These are phyloP conservation scores for Fusarium staphyleae DNA, from an alignment of 2,329 filamentous ascomycete species.

Conservation along the genomic window DNA sequence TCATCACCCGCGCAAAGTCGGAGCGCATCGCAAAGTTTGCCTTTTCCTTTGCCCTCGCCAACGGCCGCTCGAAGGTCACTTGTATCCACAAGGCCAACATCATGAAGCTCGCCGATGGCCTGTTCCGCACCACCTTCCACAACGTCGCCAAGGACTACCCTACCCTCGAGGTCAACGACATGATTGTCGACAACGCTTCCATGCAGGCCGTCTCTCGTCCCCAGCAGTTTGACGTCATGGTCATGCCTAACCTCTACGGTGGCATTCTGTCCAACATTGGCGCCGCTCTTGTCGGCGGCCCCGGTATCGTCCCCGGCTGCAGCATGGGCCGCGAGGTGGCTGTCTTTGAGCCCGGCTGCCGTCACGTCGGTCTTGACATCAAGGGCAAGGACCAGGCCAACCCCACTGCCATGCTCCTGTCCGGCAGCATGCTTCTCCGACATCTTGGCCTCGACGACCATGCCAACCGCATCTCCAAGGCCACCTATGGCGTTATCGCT, in stretches of 20 bases:
- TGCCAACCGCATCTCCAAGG: conserved; percentile 96
- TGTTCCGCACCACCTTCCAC: conserved; percentile 98
- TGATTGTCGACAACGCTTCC: conserved; percentile 99
- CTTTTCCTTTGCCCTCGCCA: conserved; percentile 96
- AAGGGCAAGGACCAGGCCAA: conserved; percentile 99
- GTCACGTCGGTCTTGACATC: conserved; percentile 99
- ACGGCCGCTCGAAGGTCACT: conserved; percentile 99
- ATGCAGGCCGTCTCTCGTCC: conserved; percentile 98
- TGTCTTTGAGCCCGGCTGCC: conserved; percentile 98
- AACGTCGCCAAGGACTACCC: conserved; percentile 93
- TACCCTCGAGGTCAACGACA: conserved; percentile 94
- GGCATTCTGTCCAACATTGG: conserved; percentile 99
- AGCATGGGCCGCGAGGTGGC: conserved; percentile 99
- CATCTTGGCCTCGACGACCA: conserved; percentile 98
- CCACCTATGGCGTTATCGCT: conserved; percentile 77
- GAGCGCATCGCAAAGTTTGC: conserved; percentile 99
- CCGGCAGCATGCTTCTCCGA: conserved; percentile 94
- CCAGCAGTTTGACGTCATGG: conserved; percentile 99
- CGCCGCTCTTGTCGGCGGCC: conserved; percentile 93
- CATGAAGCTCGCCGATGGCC: conserved; percentile 99
- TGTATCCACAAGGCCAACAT: conserved; percentile 99
- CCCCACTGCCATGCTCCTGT: conserved; percentile 94
- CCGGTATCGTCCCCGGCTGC: conserved; percentile 96
- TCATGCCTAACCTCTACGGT: conserved; percentile 99
- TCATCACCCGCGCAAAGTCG: conserved; percentile 98